Conservation (phyloP, 176 grass and related monocot genomes). For the Pharus latifolius region DNA sequence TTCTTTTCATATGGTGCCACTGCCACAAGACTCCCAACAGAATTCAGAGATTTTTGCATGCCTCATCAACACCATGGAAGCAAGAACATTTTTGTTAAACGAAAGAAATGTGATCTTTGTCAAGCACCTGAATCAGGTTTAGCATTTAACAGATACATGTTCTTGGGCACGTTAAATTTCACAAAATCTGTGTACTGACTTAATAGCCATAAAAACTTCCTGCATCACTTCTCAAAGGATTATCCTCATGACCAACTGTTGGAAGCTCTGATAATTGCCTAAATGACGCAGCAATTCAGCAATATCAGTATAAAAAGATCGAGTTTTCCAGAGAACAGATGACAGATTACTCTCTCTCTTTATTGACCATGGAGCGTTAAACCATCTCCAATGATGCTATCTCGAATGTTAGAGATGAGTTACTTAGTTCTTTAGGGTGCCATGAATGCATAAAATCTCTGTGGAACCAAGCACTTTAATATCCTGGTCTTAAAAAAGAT, state of each 20-base stretch:
- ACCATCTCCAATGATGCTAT: too few relatives aligned
- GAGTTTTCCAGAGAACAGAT: too few relatives aligned
- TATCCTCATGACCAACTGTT: neutral
- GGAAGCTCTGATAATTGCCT: neutral
- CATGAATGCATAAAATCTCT: too few relatives aligned
- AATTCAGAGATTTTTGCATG: neutral
- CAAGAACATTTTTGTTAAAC: neutral
- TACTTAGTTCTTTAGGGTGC: too few relatives aligned
- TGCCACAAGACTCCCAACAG: neutral
- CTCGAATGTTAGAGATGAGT: too few relatives aligned
- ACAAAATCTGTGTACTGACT: neutral
- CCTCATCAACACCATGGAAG: neutral
- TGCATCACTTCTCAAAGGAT: neutral
- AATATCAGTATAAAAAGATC: neutral
- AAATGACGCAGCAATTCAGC: neutral
- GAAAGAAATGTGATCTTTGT: neutral
- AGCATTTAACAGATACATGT: neutral
- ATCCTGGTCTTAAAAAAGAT: too few relatives aligned
- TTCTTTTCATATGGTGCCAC: neutral
- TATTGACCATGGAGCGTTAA: too few relatives aligned
- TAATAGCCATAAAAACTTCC: neutral
- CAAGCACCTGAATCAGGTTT: neutral
- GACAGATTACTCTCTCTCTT: too few relatives aligned
- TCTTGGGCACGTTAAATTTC: neutral
- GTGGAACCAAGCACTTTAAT: too few relatives aligned